Conservation (phyloP, 352 stramenopile genomes). For the Pythium scleroteichum region DNA sequence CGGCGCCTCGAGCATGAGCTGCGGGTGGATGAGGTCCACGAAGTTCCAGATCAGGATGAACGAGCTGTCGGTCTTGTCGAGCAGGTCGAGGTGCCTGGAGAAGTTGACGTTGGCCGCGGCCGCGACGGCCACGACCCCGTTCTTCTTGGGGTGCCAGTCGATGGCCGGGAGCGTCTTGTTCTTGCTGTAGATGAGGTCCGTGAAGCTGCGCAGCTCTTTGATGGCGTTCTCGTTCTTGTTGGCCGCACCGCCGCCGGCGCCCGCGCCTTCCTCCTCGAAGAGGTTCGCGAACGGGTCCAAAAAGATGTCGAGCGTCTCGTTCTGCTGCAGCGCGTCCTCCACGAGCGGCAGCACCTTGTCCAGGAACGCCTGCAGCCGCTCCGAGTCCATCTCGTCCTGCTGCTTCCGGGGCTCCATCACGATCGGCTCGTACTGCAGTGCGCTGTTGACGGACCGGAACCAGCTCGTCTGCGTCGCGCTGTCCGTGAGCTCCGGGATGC, state of each 20-base stretch:
- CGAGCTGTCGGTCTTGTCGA: constrained; percentile 79
- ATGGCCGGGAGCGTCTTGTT: constrained; percentile 88
- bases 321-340: constrained; percentile 80
- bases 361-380: constrained; percentile 71
- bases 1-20: constrained; percentile 91
- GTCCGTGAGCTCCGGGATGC: constrained; percentile 69
- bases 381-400: constrained; percentile 63
- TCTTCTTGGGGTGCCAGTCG: constrained; percentile 91
- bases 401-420: constrained; percentile 40
- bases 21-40: constrained; percentile 91
- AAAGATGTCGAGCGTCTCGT: constrained; percentile 87
- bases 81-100: constrained; percentile 74
- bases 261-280: constrained; percentile 57
- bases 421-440: constrained; percentile 80
- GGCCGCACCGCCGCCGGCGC: constrained; percentile 22
- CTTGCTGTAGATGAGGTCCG: constrained; percentile 93
- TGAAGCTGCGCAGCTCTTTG: constrained; percentile 92
- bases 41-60: constrained; percentile 96
- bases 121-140: constrained; percentile 87
- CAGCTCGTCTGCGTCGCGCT: constrained; percentile 75
- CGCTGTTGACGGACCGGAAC: constrained; percentile 83
- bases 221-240: constrained; percentile 90
- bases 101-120: constrained; percentile 87
- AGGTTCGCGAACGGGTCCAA: constrained; percentile 76
- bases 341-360: constrained; percentile 61